Conservation (phyloP, 805 yeast genomes). For the Brettanomyces sp. region DNA sequence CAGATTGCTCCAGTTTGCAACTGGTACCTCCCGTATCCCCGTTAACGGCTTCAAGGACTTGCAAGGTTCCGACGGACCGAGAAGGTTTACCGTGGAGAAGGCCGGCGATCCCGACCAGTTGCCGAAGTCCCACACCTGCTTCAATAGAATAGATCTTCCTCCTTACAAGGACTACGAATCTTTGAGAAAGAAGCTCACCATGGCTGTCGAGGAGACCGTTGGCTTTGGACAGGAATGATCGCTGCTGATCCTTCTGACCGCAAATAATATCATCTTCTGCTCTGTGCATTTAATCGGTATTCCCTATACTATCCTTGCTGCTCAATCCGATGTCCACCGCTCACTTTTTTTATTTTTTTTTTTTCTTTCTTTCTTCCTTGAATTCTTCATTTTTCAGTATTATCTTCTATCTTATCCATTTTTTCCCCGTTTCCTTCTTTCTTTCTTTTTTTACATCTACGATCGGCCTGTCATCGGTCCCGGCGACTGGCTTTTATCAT, state of each 20-base stretch:
- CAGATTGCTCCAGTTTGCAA: constrained; percentile 88
- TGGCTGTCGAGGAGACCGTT: constrained; percentile 98
- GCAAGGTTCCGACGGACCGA: constrained; percentile 98
- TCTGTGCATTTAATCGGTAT: too few species aligned
- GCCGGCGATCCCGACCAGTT: constrained; percentile 91
- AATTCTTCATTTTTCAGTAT: too few species aligned
- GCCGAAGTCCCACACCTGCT: constrained; percentile 97
- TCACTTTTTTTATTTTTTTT: too few species aligned
- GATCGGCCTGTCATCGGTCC: too few species aligned
- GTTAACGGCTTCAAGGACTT: constrained; percentile 98
- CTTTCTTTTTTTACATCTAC: too few species aligned
- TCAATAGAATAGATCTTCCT: constrained; percentile 97
- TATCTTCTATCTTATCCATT: too few species aligned
- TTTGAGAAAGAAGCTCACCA: constrained; percentile 78
- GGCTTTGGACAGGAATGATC: constrained; percentile 94
- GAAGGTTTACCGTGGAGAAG: constrained; percentile 96
- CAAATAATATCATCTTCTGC: too few species aligned
- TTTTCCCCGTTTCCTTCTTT: too few species aligned
- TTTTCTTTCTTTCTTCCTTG: too few species aligned
- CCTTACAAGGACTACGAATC: constrained; percentile 80
- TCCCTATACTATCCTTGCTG: too few species aligned
- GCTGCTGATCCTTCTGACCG: too few species aligned
- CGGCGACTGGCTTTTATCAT: background rate
- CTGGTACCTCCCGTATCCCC: constrained; percentile 98
- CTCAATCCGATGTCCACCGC: too few species aligned